These are phyloP conservation scores for Acanthamoeba lenticulata DNA, from an alignment of 208 protist species.

Conservation along the genomic window DNA sequence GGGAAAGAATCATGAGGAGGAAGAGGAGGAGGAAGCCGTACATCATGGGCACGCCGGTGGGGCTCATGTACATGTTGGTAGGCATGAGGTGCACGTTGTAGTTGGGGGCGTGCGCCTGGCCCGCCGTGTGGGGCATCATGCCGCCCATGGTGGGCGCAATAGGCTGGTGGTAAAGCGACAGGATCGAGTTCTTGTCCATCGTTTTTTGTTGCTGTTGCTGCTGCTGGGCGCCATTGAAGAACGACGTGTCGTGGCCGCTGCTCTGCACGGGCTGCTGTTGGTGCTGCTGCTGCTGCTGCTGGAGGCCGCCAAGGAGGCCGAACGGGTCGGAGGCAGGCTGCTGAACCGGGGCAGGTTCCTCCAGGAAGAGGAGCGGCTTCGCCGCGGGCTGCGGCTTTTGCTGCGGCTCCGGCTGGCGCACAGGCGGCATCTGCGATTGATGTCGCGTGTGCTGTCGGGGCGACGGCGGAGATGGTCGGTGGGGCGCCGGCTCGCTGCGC, in stretches of 20 bases:
- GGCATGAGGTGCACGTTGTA: conserved; percentile 40
- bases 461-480: too few relatives aligned
- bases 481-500: background rate
- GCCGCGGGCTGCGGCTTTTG: background rate
- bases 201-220: conserved; percentile 1
- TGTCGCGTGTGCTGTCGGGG: background rate
- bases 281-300: conserved; percentile 46
- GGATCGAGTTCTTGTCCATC: conserved; percentile 54
- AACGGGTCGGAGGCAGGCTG: background rate
- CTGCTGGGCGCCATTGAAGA: background rate
- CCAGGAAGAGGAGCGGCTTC: background rate
- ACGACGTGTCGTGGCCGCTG: background rate
- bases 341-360: background rate
- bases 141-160: conserved; percentile 10
- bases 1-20: background rate
- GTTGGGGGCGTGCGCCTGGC: background rate
- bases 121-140: background rate
- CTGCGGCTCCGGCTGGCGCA: background rate
- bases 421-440: too few relatives aligned
- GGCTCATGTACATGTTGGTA: background rate
- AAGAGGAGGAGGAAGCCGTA: background rate
- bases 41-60: conserved; percentile 30
- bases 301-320: background rate
- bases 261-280: background rate
- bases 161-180: conserved; percentile 61